Base-by-base conservation (phyloP, 805 yeast genomes). In the Wickerhamomyces pijperi region DNA sequence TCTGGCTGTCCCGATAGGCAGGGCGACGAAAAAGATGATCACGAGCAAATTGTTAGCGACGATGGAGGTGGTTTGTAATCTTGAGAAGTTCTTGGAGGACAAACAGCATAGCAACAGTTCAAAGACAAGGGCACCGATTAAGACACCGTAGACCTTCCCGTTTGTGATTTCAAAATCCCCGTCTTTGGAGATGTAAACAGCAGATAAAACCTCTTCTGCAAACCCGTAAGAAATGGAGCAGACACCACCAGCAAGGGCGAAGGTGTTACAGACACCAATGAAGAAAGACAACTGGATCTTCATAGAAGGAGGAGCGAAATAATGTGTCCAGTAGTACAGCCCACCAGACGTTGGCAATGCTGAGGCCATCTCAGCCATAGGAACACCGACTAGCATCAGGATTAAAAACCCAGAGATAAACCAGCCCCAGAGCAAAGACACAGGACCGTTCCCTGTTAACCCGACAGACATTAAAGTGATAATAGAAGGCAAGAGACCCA, bases 331-430 rank as follows among this genome's bases (percentile, higher is more conserved):
- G 56, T 70, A 72, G 48, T 76, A 79, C 16, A 78, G 61, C 16
- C 85, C 85, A 37, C 85, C 85, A n/a, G 78, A 69, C 3, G 84
- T 79, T 25, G 87, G 85, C 47, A 75, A 68, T 2, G 82, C 67
- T 19, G 77, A 68, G 3, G 77, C 78, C 41, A 78, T 53, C 47
- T 76, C 78, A 14, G 79, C 63, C 72, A 79, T 67, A 8, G 76
- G 63, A 16, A 67, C 45, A 17, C 82, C 83, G n/a, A 75, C 66
- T 6, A 78, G 41, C 78, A 61, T 50, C 41, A 76, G 51, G 38
- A 78, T 73, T 51, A 76, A 70, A 5, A 64, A 40, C 12, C 76
- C 68, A 34, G 80, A 69, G 8, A 73, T 50, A 29, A 76, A 57
- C 86, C 86, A 79, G 29, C 82, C 78, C 85, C 85, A 78, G 4